phyloP scores from a whole-genome alignment of 129 eudicot genomes.

The Flaveria bidentis region DNA sequence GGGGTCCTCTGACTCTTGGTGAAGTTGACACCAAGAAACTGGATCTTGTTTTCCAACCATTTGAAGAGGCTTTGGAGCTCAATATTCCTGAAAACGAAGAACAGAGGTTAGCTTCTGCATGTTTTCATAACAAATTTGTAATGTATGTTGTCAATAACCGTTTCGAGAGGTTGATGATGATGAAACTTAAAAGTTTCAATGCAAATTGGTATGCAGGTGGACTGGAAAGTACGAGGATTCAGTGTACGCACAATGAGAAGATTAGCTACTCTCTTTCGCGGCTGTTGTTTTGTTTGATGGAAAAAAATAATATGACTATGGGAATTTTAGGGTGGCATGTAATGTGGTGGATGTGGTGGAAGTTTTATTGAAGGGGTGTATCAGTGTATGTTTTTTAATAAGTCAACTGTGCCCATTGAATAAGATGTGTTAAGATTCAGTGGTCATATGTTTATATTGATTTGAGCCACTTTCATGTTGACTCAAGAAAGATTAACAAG shows the following conservation, averaged over 20 bases:
- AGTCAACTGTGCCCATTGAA: neutral
- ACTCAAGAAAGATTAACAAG: too few species aligned
- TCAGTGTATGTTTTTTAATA: neutral
- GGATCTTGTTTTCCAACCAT: constrained; percentile 63
- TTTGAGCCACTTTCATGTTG: too few species aligned
- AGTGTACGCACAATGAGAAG: constrained; percentile 46
- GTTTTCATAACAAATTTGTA: constrained; percentile 17
- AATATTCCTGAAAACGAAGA: constrained; percentile 62
- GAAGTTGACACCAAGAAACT: constrained; percentile 59
- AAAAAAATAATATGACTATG: constrained; percentile 25
- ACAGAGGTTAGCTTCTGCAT: constrained; percentile 50
- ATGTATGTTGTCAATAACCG: neutral
- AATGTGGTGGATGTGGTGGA: constrained; percentile 5
- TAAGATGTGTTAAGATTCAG: neutral
- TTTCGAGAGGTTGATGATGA: constrained; percentile 7
- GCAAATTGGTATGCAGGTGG: constrained; percentile 60
- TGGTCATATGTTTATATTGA: too few species aligned
- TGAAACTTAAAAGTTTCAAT: neutral
- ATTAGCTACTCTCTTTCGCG: neutral
- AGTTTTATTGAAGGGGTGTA: neutral
- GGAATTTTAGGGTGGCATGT: constrained; percentile 11
- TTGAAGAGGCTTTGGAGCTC: constrained; percentile 74
- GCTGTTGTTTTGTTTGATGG: neutral
- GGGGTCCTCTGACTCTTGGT: constrained; percentile 73
- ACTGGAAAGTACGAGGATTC: constrained; percentile 87